Base-by-base conservation (phyloP, 2,329 filamentous ascomycete genomes). In the Cercospora janseana region DNA sequence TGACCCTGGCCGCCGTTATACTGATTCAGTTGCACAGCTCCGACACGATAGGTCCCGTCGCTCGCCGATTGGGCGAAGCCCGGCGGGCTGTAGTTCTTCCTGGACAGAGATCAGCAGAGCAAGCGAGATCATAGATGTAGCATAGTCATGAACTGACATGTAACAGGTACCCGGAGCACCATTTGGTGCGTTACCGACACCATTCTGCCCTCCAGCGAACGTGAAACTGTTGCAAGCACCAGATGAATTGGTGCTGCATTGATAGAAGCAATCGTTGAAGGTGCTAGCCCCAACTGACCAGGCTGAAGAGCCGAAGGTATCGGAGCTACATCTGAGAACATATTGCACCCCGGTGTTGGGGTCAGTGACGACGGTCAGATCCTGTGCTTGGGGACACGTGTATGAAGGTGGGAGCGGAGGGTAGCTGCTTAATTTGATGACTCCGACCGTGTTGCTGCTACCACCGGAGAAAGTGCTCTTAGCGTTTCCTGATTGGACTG, bases 191-290 rank as follows among this genome's bases (percentile, higher is more conserved):
- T 38, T 24, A 9, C 27, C 27, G 6, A 15, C 10, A 20, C 29
- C 47, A 26, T 43, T 27, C 4, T 4, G 10, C 4, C 13, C 32
- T 5, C 45, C 45, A 13, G 16, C 18, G n/a, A 44, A 50, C 2
- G 47, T 50, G 16, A 44, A 50, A 40, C 9, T 16, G n/a, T 38
- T 50, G 10, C 47, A 50, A n/a, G 29, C 41, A 12, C 44, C 44
- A n/a, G 13, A 12, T 2, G n/a, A 15, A 20, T 46, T 21, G 29
- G n/a, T 18, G 16, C 29, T 46, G 18, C 47, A 50, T 16, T 12
- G 15, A 6, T 21, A 44, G 29, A 50, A 31, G 31, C 47, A 50
- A 29, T 50, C 47, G 16, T 50, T 50, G 24, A 44, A 50, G 15
- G 15, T 28, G 10, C 37, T 31, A 15, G 31, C 18, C 5, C 35